Evolutionary conservation across 495 filamentous ascomycete genomes (phyloP).

Genomic region (Cercophora scortea): DNA sequence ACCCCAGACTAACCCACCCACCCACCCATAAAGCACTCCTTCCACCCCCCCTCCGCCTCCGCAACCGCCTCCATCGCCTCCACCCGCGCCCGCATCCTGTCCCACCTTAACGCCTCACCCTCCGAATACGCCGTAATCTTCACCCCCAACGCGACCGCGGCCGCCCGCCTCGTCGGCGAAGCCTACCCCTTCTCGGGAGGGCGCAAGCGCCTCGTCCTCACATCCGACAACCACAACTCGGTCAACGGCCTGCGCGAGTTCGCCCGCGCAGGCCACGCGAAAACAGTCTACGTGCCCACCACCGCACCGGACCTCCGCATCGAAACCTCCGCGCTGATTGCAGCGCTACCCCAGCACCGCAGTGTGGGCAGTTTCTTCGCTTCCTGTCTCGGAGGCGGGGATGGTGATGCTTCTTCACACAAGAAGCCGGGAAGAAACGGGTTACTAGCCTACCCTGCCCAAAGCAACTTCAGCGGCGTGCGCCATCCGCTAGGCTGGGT

Average conservation of each 20-base stretch:
- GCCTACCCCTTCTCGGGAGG: constrained; percentile 23
- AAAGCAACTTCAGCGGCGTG: constrained; percentile 57
- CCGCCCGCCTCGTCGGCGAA: constrained; percentile 49
- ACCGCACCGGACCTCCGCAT: constrained; percentile 10
- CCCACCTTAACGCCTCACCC: constrained; percentile 48
- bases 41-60: constrained; percentile 39
- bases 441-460: constrained; percentile 57
- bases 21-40: too few relatives aligned
- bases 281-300: constrained; percentile 15
- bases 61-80: constrained; percentile 38
- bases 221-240: constrained; percentile 30
- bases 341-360: constrained; percentile 1
- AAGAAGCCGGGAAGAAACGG: constrained; percentile 7
- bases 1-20: too few relatives aligned
- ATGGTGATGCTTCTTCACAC: neutral
- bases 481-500: constrained; percentile 48
- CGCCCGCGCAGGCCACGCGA: constrained; percentile 5
- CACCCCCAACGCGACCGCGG: constrained; percentile 52
- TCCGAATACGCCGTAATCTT: constrained; percentile 56
- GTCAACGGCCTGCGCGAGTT: constrained; percentile 27
- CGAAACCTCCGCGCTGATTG: constrained; percentile 1
- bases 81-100: constrained; percentile 38
- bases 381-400: neutral
- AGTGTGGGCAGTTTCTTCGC: neutral
- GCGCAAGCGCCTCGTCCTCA: constrained; percentile 13